phyloP scores from a whole-genome alignment of 164 flowering plant species.

The Vitis riparia region DNA sequence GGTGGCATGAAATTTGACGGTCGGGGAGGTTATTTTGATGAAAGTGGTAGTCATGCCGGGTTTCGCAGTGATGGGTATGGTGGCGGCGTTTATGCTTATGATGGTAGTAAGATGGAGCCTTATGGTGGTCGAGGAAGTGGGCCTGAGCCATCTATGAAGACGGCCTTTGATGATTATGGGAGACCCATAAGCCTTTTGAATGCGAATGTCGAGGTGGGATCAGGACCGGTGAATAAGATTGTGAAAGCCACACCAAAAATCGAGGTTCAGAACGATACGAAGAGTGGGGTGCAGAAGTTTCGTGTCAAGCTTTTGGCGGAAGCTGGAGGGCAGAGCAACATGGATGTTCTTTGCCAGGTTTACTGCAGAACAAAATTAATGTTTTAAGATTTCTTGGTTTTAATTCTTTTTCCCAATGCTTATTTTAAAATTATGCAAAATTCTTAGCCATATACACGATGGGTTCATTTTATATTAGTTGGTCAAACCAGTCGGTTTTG shows the following conservation, averaged over 20 bases:
- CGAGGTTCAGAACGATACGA: conserved; percentile 70
- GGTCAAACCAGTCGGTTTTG: too few species aligned
- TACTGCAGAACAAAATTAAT: neutral
- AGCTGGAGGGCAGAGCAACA: conserved; percentile 67
- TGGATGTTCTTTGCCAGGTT: conserved; percentile 99
- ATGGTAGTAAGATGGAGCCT: conserved; percentile 74
- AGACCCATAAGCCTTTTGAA: conserved; percentile 46
- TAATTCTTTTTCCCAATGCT: neutral
- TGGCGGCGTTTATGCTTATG: conserved; percentile 80
- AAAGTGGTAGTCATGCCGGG: conserved; percentile 33
- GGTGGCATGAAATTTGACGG: conserved; percentile 36
- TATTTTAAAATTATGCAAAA: neutral
- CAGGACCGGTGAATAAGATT: conserved; percentile 40
- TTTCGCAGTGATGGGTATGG: conserved; percentile 42
- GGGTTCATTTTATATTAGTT: neutral
- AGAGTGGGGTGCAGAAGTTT: conserved; percentile 86
- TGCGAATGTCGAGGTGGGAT: conserved; percentile 20
- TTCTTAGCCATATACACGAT: neutral
- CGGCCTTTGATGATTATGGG: conserved; percentile 88
- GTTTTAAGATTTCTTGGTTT: neutral
- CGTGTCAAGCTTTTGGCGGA: conserved; percentile 90
- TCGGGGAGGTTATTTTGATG: conserved; percentile 38
- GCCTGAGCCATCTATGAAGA: conserved; percentile 61
- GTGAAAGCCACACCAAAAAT: conserved; percentile 86
- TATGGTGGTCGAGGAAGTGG: conserved; percentile 84